phyloP scores from a whole-genome alignment of 164 flowering plant genomes.

The Magnolia kwangsiensis region DNA sequence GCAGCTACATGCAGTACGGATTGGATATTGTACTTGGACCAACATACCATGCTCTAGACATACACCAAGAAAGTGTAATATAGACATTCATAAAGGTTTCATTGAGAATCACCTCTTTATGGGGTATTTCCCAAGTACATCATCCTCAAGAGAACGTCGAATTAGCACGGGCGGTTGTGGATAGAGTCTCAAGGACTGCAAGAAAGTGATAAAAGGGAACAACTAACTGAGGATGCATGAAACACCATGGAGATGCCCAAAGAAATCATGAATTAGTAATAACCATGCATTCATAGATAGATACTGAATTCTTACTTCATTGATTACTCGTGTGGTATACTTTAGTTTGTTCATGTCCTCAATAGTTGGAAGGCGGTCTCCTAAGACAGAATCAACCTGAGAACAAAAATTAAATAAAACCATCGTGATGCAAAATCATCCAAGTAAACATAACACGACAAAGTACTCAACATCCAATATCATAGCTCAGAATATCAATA shows the following conservation, averaged over 20 bases:
- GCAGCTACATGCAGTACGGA: no score
- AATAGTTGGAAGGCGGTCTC: conserved; percentile 84
- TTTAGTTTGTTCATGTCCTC: conserved; percentile 92
- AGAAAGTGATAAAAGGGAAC: neutral
- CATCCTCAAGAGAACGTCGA: conserved; percentile 82
- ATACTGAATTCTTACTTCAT: conserved; percentile 55
- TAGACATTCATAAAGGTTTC: neutral
- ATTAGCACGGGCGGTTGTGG: conserved; percentile 97
- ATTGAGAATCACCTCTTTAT: conserved; percentile 46
- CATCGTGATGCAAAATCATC: neutral
- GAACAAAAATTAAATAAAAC: conserved; percentile 9
- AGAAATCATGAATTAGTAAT: neutral
- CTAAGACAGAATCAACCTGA: conserved; percentile 86
- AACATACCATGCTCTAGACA: no score
- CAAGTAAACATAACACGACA: neutral
- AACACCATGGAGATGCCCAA: neutral
- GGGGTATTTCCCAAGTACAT: conserved; percentile 73
- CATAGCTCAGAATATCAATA: neutral
- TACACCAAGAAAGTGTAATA: no score
- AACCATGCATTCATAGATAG: neutral
- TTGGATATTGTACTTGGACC: no score
- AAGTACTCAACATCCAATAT: neutral
- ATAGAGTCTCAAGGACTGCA: conserved; percentile 87
- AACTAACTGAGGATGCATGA: neutral
- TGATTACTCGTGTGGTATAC: conserved; percentile 85